Percentiles rank a stretch among this genome's conserved stretches.
phyloP scores from a whole-genome alignment of 371 early-diverging fungal species.

The Actinomucor elegans region DNA sequence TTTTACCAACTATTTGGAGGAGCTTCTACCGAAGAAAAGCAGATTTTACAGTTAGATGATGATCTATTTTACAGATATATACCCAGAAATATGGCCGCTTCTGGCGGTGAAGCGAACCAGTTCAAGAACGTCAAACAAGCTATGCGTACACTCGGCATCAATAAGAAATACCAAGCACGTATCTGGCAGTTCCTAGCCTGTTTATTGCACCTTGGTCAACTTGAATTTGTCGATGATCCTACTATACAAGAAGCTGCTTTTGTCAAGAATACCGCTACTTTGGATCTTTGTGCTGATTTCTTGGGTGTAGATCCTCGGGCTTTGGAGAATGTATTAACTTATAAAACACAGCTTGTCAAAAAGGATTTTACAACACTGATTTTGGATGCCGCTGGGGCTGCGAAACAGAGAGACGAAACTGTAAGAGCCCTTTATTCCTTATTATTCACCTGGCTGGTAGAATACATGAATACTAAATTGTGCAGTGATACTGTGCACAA shows the following conservation, averaged over 20 bases:
- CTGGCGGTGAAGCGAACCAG: conserved; percentile 28
- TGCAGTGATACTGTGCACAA: conserved; percentile 61
- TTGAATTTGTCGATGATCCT: conserved; percentile 70
- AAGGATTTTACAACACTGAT: conserved; percentile 86
- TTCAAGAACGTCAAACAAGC: conserved; percentile 62
- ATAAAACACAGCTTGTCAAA: conserved; percentile 76
- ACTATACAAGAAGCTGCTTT: conserved; percentile 67
- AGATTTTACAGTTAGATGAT: conserved; percentile 33
- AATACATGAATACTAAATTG: conserved; percentile 81
- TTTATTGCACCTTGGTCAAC: conserved; percentile 82
- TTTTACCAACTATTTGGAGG: conserved; percentile 84
- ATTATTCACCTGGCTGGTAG: conserved; percentile 89
- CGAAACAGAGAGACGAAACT: conserved; percentile 75
- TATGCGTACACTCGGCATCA: conserved; percentile 78
- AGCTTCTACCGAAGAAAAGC: conserved; percentile 37
- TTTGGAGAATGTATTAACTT: conserved; percentile 82
- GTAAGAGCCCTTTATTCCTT: conserved; percentile 80
- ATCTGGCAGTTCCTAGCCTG: conserved; percentile 83
- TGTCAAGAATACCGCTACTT: conserved; percentile 66
- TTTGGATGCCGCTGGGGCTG: conserved; percentile 73
- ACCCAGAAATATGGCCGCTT: conserved; percentile 24
- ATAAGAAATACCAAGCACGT: conserved; percentile 71
- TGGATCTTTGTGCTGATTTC: conserved; percentile 82
- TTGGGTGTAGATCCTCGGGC: conserved; percentile 81
- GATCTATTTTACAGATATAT: conserved; percentile 31